Evolutionary conservation across 2,329 filamentous ascomycete species (phyloP).

Genomic region (Neonectria hederae): DNA sequence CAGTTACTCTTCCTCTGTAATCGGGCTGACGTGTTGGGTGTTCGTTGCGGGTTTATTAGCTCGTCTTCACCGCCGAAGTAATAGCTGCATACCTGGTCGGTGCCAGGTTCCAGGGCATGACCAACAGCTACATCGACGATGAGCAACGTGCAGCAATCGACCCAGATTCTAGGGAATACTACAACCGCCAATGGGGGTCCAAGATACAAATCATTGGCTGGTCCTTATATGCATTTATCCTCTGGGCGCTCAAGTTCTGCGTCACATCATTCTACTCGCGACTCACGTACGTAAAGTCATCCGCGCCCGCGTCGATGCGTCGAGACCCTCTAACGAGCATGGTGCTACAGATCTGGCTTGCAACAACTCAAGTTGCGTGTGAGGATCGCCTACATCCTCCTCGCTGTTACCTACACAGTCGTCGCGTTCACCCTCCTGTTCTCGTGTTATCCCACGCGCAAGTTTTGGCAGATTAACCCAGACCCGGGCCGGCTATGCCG

Average conservation of each 20-base stretch:
- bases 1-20: not conserved
- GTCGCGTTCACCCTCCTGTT: slow-evolving; percentile 28
- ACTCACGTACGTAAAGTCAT: slow-evolving; percentile 37
- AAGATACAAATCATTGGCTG: slow-evolving; percentile 45
- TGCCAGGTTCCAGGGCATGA: slow-evolving; percentile 33
- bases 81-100: slow-evolving; percentile 35
- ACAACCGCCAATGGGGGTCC: slow-evolving; percentile 42
- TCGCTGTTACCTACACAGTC: slow-evolving; percentile 25
- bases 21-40: not conserved
- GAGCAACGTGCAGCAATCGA: slow-evolving; percentile 32
- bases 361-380: slow-evolving; percentile 28
- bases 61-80: slow-evolving; percentile 35
- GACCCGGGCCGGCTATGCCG: slow-evolving; percentile 37
- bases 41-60: slow-evolving; percentile 8
- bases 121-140: slow-evolving; percentile 36
- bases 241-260: slow-evolving; percentile 45
- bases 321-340: not conserved
- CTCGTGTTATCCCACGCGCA: slow-evolving; percentile 49
- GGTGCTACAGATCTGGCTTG: slow-evolving; percentile 25
- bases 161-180: slow-evolving; percentile 22
- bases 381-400: slow-evolving; percentile 28
- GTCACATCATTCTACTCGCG: slow-evolving; percentile 42
- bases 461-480: slow-evolving; percentile 61
- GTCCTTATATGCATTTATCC: slow-evolving; percentile 45
- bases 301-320: too few species aligned